Conservation (phyloP, 768 basidiomycete species). For the Clitopilus hobsonii region DNA sequence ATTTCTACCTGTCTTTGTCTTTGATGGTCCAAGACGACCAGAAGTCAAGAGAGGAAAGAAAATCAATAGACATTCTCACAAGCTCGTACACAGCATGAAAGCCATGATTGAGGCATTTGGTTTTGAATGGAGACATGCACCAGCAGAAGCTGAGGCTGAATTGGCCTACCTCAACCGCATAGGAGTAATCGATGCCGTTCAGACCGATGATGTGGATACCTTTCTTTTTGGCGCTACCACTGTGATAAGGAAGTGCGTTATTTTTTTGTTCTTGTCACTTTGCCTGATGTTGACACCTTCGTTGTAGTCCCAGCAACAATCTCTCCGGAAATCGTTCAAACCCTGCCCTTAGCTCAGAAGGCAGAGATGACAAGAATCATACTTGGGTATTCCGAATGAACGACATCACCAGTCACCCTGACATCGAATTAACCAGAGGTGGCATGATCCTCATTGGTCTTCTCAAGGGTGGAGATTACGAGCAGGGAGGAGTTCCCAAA, state of each 20-base stretch:
- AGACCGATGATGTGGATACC: conserved; percentile 93
- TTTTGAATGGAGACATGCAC: conserved; percentile 74
- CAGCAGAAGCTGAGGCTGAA: conserved; percentile 94
- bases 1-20: conserved; percentile 86
- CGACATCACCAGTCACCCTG: conserved; percentile 35
- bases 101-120: conserved; percentile 75
- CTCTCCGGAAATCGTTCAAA: conserved; percentile 69
- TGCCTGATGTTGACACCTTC: too few species aligned
- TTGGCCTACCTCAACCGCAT: conserved; percentile 80
- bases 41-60: conserved; percentile 75
- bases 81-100: conserved; percentile 73
- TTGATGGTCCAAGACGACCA: conserved; percentile 85
- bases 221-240: conserved; percentile 84
- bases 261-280: not conserved
- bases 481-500: conserved; percentile 60
- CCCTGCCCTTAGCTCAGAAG: conserved; percentile 58
- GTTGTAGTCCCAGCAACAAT: conserved; percentile 69
- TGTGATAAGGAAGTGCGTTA: conserved; percentile 77
- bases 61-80: conserved; percentile 56
- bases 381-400: conserved; percentile 37
- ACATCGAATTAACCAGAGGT: conserved; percentile 51
- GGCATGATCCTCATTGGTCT: conserved; percentile 82
- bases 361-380: conserved; percentile 73
- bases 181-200: conserved; percentile 81
- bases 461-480: conserved; percentile 89